Conservation (phyloP, 139 green algal genomes). For the Auxenochlorella pyrenoidosa region DNA sequence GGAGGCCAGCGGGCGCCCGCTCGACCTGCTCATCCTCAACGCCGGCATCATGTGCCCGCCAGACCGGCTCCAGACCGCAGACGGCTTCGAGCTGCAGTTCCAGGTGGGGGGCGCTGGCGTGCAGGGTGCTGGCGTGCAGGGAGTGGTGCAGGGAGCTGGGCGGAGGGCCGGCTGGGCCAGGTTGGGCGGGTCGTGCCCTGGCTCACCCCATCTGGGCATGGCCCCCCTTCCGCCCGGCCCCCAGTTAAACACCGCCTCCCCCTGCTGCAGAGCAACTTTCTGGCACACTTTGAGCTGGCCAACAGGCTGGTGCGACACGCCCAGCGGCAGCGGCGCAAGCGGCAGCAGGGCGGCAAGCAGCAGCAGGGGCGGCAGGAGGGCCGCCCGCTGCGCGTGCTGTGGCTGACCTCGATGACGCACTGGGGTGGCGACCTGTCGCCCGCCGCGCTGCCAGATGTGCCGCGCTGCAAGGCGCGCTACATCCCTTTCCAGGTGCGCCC, state of each 20-base stretch:
- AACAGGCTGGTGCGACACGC: conserved; percentile 11
- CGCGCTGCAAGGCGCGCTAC: conserved; percentile 13
- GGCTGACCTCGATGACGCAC: conserved; percentile 33
- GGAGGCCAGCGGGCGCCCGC: conserved; percentile 11
- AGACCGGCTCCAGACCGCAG: conserved; percentile 40
- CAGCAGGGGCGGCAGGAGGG: background rate
- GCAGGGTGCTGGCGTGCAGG: background rate
- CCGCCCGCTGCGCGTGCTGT: conserved; percentile 16
- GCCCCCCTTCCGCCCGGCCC: no score
- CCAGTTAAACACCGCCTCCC: no score
- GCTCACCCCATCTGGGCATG: no score
- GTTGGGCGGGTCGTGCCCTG: background rate
- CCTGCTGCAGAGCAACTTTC: conserved; percentile 69
- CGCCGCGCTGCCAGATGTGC: conserved; percentile 6
- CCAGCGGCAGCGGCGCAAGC: conserved; percentile 52
- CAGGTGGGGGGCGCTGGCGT: conserved; percentile 47
- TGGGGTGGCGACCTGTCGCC: conserved; percentile 24
- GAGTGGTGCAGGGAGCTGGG: background rate
- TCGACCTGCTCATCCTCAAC: conserved; percentile 77
- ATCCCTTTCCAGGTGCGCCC: background rate
- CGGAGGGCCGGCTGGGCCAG: no score
- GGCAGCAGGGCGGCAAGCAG: conserved; percentile 4
- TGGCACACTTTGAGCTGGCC: conserved; percentile 56
- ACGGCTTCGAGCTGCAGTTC: conserved; percentile 82
- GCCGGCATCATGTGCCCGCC: conserved; percentile 77